Evolutionary conservation across 2,329 filamentous ascomycete species (phyloP), one percentile per base, ranked within the genome.

Genomic region (Fusarium abutilonis): DNA sequence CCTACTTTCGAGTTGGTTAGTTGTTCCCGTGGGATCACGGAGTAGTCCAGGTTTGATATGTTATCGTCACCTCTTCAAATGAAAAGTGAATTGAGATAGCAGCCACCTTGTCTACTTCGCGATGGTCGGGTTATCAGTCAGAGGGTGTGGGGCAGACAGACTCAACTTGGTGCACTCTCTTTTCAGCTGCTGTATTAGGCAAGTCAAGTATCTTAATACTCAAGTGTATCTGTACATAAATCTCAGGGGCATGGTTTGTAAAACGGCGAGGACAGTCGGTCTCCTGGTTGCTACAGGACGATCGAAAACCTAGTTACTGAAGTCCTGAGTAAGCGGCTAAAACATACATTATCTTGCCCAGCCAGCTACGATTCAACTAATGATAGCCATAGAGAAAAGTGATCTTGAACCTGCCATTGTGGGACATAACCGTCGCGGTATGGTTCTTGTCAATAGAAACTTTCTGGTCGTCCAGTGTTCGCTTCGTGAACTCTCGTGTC

Each of bases 361-460:
- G 1, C 14, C n/a, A 32, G 11, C 17, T 9, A 4, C 29, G 7
- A 10, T 31, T 9, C 11, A 15, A 15, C 21, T 46, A 64, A 39
- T 64, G 61, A 21, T 63, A 58, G 2, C 62, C 62, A 9, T 39
- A 41, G 9, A 63, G 31, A 32, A 64, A 65, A 6, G 17, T 31
- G 10, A 65, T n/a, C 26, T 29, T 51, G 21, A 64, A 35, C 17
- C 64, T 59, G 23, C 64, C 64, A 21, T 41, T 63, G 8, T 64
- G 60, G 9, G 64, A 67, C 59, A 58, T 61, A 19, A 52, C 29
- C 10, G 64, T 61, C n/a, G 60, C 56, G 13, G 53, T 55, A 7
- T 52, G 43, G 26, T n/a, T 54, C 6, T 63, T 58, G 9, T 60
- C 51, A 7, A 67, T 56, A 6, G 60, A 67, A 3, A 67, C 60